phyloP scores from a whole-genome alignment of 2,329 filamentous ascomycete genomes.

The Aspergillus aculeatinus region DNA sequence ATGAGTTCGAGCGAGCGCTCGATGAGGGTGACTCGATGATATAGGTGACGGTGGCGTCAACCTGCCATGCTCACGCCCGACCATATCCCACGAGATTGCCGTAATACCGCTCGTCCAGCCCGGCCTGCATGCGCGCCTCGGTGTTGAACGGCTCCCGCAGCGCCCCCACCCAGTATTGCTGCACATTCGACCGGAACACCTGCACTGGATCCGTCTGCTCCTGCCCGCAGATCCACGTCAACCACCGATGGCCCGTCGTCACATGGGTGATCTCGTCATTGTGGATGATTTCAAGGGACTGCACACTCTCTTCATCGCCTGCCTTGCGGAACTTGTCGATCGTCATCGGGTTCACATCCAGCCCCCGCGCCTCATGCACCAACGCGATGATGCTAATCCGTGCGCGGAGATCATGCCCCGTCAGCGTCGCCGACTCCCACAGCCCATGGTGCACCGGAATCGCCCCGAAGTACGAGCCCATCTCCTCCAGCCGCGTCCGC shows the following conservation, averaged over 20 bases:
- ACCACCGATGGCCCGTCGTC: constrained; percentile 49
- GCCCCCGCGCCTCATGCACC: constrained; percentile 50
- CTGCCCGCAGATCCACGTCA: constrained; percentile 49
- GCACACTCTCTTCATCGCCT: constrained; percentile 44
- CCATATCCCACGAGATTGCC: constrained; percentile 24
- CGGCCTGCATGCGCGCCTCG: constrained; percentile 46
- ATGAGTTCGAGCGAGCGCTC: too few species aligned
- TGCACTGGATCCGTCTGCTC: constrained; percentile 48
- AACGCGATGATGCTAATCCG: constrained; percentile 50
- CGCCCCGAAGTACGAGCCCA: constrained; percentile 47
- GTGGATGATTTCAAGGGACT: constrained; percentile 46
- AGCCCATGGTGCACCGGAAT: constrained; percentile 49
- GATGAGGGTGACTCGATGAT: too few species aligned
- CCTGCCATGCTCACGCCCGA: not conserved
- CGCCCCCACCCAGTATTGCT: constrained; percentile 43
- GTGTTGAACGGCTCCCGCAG: constrained; percentile 49
- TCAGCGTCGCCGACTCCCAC: constrained; percentile 47
- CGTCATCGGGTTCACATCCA: constrained; percentile 50
- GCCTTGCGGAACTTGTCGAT: constrained; percentile 49
- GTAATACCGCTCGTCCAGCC: constrained; percentile 47
- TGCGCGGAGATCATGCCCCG: constrained; percentile 46
- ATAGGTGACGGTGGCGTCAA: too few species aligned
- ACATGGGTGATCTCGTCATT: constrained; percentile 53
- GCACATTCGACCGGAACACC: constrained; percentile 47
- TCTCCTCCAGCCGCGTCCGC: constrained; percentile 46